Percentiles rank a stretch among this genome's conserved stretches.
phyloP scores from a whole-genome alignment of 768 basidiomycete species.

The Tephrocybe sp. region DNA sequence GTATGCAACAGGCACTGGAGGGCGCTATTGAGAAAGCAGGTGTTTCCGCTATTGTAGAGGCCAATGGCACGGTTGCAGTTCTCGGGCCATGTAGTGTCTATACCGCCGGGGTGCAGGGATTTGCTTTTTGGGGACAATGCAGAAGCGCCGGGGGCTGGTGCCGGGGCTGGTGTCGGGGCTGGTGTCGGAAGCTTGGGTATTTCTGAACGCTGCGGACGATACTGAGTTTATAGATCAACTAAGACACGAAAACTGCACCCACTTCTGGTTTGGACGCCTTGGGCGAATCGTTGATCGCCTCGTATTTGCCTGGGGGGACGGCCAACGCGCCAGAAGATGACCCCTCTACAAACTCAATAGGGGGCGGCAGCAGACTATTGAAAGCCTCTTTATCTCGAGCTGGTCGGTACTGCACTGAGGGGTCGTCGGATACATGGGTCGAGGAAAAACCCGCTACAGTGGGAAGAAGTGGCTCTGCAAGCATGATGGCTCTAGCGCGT shows the following conservation, averaged over 20 bases:
- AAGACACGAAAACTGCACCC: constrained; percentile 20
- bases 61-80: constrained; percentile 53
- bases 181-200: constrained; percentile 14
- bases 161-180: constrained; percentile 13
- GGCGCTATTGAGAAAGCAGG: constrained; percentile 94
- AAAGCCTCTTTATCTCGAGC: constrained; percentile 72
- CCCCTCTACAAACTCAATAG: constrained; percentile 81
- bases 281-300: constrained; percentile 73
- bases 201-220: constrained; percentile 16
- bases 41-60: constrained; percentile 85
- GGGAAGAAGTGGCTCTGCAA: constrained; percentile 63
- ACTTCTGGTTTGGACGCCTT: constrained; percentile 50
- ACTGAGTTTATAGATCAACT: constrained; percentile 1
- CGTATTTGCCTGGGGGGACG: constrained; percentile 72
- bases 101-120: constrained; percentile 47
- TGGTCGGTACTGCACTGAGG: constrained; percentile 53
- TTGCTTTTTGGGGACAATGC: constrained; percentile 28
- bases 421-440: constrained; percentile 48
- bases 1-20: constrained; percentile 94
- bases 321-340: constrained; percentile 75
- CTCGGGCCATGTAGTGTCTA: constrained; percentile 65
- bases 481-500: constrained; percentile 42
- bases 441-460: constrained; percentile 46
- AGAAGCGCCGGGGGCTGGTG: constrained; percentile 19
- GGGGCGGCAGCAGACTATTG: constrained; percentile 76